Conservation (phyloP, 2,329 filamentous ascomycete species). For the Nemania abortiva region DNA sequence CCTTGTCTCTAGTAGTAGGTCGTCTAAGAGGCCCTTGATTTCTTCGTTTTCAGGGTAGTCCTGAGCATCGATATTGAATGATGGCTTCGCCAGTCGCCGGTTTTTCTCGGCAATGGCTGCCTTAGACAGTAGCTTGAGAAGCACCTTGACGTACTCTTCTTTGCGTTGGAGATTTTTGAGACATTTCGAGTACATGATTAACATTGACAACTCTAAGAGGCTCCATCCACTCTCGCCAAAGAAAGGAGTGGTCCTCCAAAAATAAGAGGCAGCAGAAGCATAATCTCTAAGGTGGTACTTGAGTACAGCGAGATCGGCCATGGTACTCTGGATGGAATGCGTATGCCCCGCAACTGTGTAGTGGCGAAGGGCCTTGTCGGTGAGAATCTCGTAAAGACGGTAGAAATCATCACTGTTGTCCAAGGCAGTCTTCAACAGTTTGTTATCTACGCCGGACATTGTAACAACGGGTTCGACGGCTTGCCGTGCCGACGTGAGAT, state of each 20-base stretch:
- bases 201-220: slow-evolving; percentile 82
- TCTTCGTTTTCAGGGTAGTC: slow-evolving; percentile 53
- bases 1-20: slow-evolving; percentile 61
- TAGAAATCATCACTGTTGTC: slow-evolving; percentile 74
- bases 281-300: slow-evolving; percentile 84
- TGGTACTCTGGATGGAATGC: slow-evolving; percentile 80
- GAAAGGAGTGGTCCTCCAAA: slow-evolving; percentile 81
- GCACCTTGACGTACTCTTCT: slow-evolving; percentile 82
- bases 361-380: slow-evolving; percentile 84
- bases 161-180: slow-evolving; percentile 80
- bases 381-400: slow-evolving; percentile 79
- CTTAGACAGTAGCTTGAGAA: slow-evolving; percentile 80
- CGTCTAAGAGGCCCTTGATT: slow-evolving; percentile 62
- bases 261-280: slow-evolving; percentile 78
- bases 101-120: slow-evolving; percentile 68
- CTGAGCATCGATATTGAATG: slow-evolving; percentile 53
- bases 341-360: slow-evolving; percentile 82
- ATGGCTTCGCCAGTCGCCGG: slow-evolving; percentile 56
- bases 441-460: slow-evolving; percentile 64
- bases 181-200: slow-evolving; percentile 87
- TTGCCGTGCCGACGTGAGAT: slow-evolving; percentile 46
- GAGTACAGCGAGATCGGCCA: slow-evolving; percentile 87
- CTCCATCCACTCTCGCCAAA: slow-evolving; percentile 85
- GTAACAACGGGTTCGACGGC: slow-evolving; percentile 42
- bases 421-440: slow-evolving; percentile 70